A percentile compares a stretch with the other conserved stretches of the same genome.
phyloP scores from a whole-genome alignment of 164 flowering plant species.

The Annona cherimola region DNA sequence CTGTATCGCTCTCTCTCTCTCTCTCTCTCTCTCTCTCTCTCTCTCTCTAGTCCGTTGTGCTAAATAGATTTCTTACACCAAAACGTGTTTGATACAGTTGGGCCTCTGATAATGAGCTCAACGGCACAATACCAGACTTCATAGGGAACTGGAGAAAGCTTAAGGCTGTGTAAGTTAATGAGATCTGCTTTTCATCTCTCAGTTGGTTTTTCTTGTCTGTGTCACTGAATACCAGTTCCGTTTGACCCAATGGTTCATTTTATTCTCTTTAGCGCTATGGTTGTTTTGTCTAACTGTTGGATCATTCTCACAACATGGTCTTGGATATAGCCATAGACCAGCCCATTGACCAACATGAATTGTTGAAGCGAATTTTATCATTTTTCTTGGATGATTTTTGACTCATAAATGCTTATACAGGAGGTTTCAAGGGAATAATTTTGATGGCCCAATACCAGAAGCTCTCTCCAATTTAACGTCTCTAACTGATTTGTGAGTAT shows the following conservation, averaged over 20 bases:
- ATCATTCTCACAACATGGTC: background rate
- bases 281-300: background rate
- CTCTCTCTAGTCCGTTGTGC: background rate
- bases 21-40: slow-evolving; percentile 26
- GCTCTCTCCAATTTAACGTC: slow-evolving; percentile 48
- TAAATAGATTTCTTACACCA: background rate
- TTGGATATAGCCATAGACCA: background rate
- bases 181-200: background rate
- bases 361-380: too few relatives aligned
- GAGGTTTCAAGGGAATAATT: slow-evolving; percentile 71
- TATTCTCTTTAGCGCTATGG: background rate
- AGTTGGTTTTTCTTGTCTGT: background rate
- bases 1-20: slow-evolving; percentile 21
- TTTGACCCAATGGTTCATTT: background rate
- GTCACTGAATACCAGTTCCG: background rate
- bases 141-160: slow-evolving; percentile 66
- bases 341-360: background rate
- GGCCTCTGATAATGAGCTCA: slow-evolving; percentile 57
- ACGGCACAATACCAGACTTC: slow-evolving; percentile 68
- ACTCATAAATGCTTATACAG: slow-evolving; percentile 20
- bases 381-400: background rate
- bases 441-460: slow-evolving; percentile 68
- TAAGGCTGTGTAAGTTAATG: slow-evolving; percentile 27
- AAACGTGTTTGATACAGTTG: slow-evolving; percentile 33
- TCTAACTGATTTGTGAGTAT: slow-evolving; percentile 58